phyloP scores from a whole-genome alignment of 768 basidiomycete species.

The Suillus alpinus region DNA sequence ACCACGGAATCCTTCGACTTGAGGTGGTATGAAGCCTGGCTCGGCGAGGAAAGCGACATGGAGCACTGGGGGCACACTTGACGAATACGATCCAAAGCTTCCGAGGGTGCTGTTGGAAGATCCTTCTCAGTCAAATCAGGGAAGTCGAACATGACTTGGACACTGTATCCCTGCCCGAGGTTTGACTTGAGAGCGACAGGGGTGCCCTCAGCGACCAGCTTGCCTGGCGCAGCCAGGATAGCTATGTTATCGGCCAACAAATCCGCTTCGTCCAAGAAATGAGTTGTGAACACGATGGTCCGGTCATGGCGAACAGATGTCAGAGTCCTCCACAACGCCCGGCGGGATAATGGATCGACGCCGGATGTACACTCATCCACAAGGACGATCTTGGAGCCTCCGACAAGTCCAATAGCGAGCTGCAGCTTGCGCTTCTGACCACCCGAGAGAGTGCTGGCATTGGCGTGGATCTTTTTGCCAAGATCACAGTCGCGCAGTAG shows the following conservation, averaged over 20 bases:
- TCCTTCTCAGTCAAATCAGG: constrained; percentile 29
- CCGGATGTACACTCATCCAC: constrained; percentile 76
- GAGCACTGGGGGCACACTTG: constrained; percentile 44
- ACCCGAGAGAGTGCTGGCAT: constrained; percentile 66
- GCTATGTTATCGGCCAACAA: constrained; percentile 74
- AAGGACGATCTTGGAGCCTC: constrained; percentile 67
- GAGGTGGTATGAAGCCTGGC: constrained; percentile 52
- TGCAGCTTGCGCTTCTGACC: constrained; percentile 85
- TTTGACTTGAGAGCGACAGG: constrained; percentile 72
- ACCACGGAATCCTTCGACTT: constrained; percentile 53
- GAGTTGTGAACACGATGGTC: constrained; percentile 76
- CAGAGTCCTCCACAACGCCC: constrained; percentile 75
- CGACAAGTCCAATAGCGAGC: constrained; percentile 75
- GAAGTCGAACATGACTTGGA: constrained; percentile 50
- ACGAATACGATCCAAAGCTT: constrained; percentile 42
- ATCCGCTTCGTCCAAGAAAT: constrained; percentile 81
- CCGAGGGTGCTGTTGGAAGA: constrained; percentile 12
- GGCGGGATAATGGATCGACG: constrained; percentile 76
- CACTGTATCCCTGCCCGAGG: constrained; percentile 70
- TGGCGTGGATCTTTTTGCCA: constrained; percentile 62
- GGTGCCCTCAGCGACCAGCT: constrained; percentile 67
- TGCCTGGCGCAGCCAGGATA: constrained; percentile 73
- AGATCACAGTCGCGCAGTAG: constrained; percentile 72
- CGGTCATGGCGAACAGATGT: constrained; percentile 63
- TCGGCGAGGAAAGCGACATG: constrained; percentile 40